phyloP scores from a whole-genome alignment of 305 asterid genomes.

The Galium porrigens region DNA sequence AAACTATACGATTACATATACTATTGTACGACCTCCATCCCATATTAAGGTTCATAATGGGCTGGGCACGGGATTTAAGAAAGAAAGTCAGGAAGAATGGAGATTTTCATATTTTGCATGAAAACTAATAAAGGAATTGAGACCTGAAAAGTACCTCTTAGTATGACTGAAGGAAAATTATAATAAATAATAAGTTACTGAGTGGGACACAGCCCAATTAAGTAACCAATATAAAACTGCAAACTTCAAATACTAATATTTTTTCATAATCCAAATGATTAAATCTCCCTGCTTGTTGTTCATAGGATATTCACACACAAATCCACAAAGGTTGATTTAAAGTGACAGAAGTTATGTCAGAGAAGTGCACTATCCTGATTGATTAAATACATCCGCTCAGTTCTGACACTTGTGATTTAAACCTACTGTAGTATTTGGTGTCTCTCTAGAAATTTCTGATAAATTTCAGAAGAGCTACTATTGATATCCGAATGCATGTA shows the following conservation, averaged over 20 bases:
- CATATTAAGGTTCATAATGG: too few relatives aligned
- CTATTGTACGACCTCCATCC: too few relatives aligned
- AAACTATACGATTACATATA: not conserved
- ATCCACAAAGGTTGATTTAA: not conserved
- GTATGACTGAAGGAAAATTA: too few relatives aligned
- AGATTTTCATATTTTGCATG: too few relatives aligned
- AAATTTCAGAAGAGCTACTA: not conserved
- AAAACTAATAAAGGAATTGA: too few relatives aligned
- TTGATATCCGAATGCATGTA: not conserved
- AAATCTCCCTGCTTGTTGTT: not conserved
- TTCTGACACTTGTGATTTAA: not conserved
- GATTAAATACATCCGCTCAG: not conserved
- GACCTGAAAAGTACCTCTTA: too few relatives aligned
- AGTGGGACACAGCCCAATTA: too few relatives aligned
- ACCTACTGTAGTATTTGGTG: not conserved
- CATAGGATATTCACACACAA: not conserved
- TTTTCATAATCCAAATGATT: not conserved
- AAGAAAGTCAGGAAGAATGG: too few relatives aligned
- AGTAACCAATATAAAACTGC: not conserved
- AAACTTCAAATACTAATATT: not conserved
- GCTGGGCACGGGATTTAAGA: too few relatives aligned
- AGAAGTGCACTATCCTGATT: not conserved
- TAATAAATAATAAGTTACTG: too few relatives aligned
- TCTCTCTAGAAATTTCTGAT: not conserved
- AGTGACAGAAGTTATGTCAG: not conserved